Conservation (phyloP, 2,329 filamentous ascomycete species). For the Penicillium thymicola region DNA sequence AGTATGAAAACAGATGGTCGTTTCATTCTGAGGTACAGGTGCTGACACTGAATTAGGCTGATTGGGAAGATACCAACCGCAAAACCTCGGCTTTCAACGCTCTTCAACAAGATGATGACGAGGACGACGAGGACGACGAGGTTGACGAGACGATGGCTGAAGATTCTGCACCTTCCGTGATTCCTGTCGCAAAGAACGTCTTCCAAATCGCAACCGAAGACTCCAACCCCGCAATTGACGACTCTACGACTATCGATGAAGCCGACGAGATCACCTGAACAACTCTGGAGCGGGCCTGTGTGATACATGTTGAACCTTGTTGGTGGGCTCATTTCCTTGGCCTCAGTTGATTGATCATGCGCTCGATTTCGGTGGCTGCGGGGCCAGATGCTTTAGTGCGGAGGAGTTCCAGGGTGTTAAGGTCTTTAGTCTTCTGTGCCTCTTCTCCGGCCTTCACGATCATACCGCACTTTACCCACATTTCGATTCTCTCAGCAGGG, state of each 20-base stretch:
- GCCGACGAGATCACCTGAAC: conserved; percentile 46
- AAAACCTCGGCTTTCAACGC: conserved; percentile 29
- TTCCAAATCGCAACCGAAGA: conserved; percentile 10
- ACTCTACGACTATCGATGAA: conserved; percentile 34
- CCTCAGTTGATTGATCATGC: conserved; percentile 60
- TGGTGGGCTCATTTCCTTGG: conserved; percentile 40
- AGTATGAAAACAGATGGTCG: conserved; percentile 26
- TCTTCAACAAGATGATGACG: conserved; percentile 47
- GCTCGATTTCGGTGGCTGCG: conserved; percentile 76
- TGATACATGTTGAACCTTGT: conserved; percentile 11
- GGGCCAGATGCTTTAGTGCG: conserved; percentile 69
- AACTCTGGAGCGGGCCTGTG: not conserved
- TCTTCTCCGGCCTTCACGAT: conserved; percentile 86
- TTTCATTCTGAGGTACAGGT: not conserved
- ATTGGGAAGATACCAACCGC: conserved; percentile 44
- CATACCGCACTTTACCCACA: conserved; percentile 97
- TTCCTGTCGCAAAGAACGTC: conserved; percentile 14
- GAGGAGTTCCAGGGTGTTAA: conserved; percentile 69
- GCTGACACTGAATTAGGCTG: conserved; percentile 30
- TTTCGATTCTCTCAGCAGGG: conserved; percentile 69
- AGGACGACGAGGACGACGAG: conserved; percentile 45
- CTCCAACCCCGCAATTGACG: conserved; percentile 23
- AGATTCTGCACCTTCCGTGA: conserved; percentile 23
- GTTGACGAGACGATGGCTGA: conserved; percentile 33
- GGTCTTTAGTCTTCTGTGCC: conserved; percentile 76